A percentile compares a stretch with the other conserved stretches of the same genome.
phyloP scores from a whole-genome alignment of 331 rosid species.

The Quercus phellos region DNA sequence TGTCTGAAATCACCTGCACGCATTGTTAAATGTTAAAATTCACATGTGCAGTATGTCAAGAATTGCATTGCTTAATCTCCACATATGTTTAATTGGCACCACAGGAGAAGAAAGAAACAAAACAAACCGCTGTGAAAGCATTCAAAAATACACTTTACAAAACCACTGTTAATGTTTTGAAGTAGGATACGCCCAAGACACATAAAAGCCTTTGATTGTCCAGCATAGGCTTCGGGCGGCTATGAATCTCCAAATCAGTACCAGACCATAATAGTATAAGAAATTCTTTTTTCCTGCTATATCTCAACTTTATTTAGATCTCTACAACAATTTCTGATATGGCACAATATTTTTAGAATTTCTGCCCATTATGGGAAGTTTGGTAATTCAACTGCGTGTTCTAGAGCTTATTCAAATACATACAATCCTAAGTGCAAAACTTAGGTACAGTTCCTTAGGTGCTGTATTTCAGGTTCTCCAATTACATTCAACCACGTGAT shows the following conservation, averaged over 20 bases:
- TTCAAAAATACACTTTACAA: neutral
- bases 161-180: too few relatives aligned
- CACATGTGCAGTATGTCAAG: neutral
- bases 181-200: too few relatives aligned
- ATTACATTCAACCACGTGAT: too few relatives aligned
- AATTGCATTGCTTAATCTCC: conserved; percentile 13
- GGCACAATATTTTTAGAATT: neutral
- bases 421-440: neutral
- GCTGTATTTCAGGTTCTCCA: too few relatives aligned
- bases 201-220: neutral
- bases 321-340: neutral
- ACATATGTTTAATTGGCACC: neutral
- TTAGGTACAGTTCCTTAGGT: neutral
- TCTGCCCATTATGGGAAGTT: neutral
- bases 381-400: neutral
- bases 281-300: neutral
- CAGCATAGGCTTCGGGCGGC: neutral
- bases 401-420: conserved; percentile 1
- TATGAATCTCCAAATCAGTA: neutral
- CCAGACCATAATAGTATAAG: neutral
- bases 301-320: neutral
- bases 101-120: neutral
- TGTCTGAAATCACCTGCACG: conserved; percentile 79
- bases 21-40: neutral
- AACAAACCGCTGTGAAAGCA: neutral